phyloP scores from a whole-genome alignment of 805 yeast species.

The Metschnikowia corniflorae region DNA sequence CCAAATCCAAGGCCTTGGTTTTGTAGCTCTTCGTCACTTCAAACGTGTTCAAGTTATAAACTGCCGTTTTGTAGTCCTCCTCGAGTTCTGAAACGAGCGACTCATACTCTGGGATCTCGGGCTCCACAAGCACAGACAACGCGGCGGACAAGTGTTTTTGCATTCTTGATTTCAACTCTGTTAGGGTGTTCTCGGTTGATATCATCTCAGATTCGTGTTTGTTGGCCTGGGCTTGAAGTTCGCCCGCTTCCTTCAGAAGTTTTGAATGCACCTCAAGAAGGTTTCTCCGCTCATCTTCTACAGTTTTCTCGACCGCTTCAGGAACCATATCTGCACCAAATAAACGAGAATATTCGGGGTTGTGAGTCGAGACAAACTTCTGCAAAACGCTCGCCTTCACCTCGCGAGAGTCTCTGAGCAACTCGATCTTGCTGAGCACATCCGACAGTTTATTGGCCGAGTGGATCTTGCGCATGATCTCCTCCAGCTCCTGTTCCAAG shows the following conservation, averaged over 20 bases:
- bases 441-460: constrained; percentile 57
- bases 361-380: constrained; percentile 24
- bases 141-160: constrained; percentile 16
- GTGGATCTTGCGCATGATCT: constrained; percentile 47
- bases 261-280: background rate
- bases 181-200: constrained; percentile 1
- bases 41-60: constrained; percentile 63
- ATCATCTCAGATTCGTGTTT: background rate
- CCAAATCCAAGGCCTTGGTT: constrained; percentile 61
- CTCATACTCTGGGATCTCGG: constrained; percentile 50
- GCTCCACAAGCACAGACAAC: constrained; percentile 25
- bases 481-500: constrained; percentile 45
- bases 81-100: constrained; percentile 53
- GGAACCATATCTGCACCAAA: constrained; percentile 16
- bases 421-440: constrained; percentile 48
- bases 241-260: constrained; percentile 1
- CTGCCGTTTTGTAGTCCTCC: constrained; percentile 54
- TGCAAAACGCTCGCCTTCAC: constrained; percentile 27
- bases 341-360: constrained; percentile 18
- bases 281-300: constrained; percentile 8
- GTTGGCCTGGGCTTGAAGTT: background rate
- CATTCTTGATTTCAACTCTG: constrained; percentile 4
- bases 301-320: constrained; percentile 12
- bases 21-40: constrained; percentile 71
- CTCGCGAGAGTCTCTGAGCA: constrained; percentile 39